phyloP scores from a whole-genome alignment of 1,284 basidiomycete genomes.

The Microbotryum silenes-acaulis region DNA sequence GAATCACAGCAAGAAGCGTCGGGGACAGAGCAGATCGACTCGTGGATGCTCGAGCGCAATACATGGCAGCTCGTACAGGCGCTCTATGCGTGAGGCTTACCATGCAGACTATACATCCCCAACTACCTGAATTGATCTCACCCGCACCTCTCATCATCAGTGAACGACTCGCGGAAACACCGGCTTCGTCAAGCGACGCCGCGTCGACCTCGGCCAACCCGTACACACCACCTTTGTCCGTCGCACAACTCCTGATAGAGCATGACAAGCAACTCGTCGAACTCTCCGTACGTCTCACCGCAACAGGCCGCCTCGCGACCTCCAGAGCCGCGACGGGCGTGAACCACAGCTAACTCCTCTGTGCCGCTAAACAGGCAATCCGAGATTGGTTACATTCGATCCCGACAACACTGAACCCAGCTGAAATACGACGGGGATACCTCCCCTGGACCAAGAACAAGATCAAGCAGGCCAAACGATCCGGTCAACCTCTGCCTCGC shows the following conservation, averaged over 20 bases:
- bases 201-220: conserved; percentile 51
- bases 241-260: conserved; percentile 61
- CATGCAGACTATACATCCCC: not conserved
- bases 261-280: conserved; percentile 56
- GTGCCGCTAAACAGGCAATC: conserved; percentile 41
- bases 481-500: conserved; percentile 44
- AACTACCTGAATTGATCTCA: not conserved
- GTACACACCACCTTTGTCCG: conserved; percentile 63
- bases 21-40: conserved; percentile 51
- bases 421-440: conserved; percentile 67
- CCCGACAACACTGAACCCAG: conserved; percentile 52
- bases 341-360: not conserved
- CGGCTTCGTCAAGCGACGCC: conserved; percentile 3
- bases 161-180: conserved; percentile 16
- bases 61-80: conserved; percentile 73
- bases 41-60: conserved; percentile 62
- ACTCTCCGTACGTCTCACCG: conserved; percentile 49
- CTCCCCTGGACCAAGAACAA: conserved; percentile 72
- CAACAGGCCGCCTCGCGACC: not conserved
- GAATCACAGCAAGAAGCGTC: conserved; percentile 30
- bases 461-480: conserved; percentile 57
- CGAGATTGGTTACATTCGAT: conserved; percentile 68
- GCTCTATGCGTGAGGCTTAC: conserved; percentile 42
- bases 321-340: not conserved
- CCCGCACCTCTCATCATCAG: conserved; percentile 5